Evolutionary conservation across 2,329 filamentous ascomycete species (phyloP).

Genomic region (Parastagonospora nodorum): DNA sequence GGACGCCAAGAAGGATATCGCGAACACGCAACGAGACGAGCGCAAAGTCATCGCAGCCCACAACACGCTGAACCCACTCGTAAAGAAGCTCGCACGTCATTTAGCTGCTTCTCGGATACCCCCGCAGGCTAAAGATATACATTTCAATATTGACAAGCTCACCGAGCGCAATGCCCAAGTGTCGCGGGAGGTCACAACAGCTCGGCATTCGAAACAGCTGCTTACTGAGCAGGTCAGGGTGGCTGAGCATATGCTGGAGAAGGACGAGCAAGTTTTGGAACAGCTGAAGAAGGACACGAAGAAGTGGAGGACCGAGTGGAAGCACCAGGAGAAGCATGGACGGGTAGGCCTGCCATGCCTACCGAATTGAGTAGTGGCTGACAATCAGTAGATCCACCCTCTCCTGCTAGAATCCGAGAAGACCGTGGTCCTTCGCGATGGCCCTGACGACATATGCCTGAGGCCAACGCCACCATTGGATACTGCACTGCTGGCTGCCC

Average conservation of each 20-base stretch:
- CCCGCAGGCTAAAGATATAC: constrained; percentile 55
- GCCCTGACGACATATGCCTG: constrained; percentile 39
- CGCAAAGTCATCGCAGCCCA: constrained; percentile 58
- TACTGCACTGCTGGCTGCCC: constrained; percentile 28
- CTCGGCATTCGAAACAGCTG: constrained; percentile 66
- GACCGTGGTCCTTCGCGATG: constrained; percentile 23
- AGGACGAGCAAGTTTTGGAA: constrained; percentile 34
- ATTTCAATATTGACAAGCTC: constrained; percentile 69
- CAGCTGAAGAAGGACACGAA: constrained; percentile 36
- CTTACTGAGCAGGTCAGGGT: constrained; percentile 63
- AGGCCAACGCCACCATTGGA: constrained; percentile 22
- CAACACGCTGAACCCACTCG: constrained; percentile 60
- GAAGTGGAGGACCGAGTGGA: constrained; percentile 38
- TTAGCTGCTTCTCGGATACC: constrained; percentile 70
- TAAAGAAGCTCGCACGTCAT: constrained; percentile 62
- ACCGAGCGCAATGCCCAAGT: constrained; percentile 59
- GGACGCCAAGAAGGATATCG: constrained; percentile 65
- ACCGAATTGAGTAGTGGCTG: constrained; percentile 14
- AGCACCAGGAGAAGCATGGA: constrained; percentile 36
- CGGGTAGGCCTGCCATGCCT: constrained; percentile 23
- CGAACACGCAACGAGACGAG: constrained; percentile 59
- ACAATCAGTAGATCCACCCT: constrained; percentile 41
- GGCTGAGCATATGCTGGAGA: constrained; percentile 52
- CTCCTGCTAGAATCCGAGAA: constrained; percentile 29
- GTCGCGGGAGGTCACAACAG: constrained; percentile 61